Evolutionary conservation across 2,329 filamentous ascomycete species (phyloP), one percentile per base, ranked within the genome.

Genomic region (Parastagonospora avenae): DNA sequence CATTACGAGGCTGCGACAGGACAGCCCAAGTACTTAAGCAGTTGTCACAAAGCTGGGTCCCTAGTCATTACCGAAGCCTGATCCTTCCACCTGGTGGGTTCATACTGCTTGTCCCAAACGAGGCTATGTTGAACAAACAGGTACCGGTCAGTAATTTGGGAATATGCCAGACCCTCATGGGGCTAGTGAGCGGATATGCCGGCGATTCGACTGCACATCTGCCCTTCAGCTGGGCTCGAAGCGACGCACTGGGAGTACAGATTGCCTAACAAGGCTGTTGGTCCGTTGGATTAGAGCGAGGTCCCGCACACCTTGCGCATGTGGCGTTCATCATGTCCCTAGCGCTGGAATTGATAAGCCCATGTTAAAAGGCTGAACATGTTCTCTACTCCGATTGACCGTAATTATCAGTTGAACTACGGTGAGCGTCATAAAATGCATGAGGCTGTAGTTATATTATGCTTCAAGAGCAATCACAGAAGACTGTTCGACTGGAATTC

Each of bases 121-220:
- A 42, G 48, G 52, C 46, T 40, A 30, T 41, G 11, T 36, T 29
- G 19, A 31, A 41, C 32, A 42, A 38, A 44, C 28, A 24, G n/a
- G 37, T 45, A 43, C 48, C 45, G 52, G 48, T 51, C 41, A 51
- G 45, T 43, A 38, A 42, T n/a, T 48, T 28, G 40, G 41, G 52
- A 36, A 38, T 31, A 45, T 10, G 11, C 10, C 38, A 46, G 48
- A 37, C 52, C 33, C 24, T 14, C 27, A 46, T 12, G 9, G 48
- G 48, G n/a, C 45, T 51, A 33, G 52, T 32, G 37, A 40, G 3
- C 10, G 16, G 27, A 33, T n/a, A 38, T 51, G 29, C 12, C 15
- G 52, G 38, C 36, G 40, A 36, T 24, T 50, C 19, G 28, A 31
- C 28, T 37, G 44, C 41, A 38, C 27, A 29, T 38, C 37, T 42